A percentile compares a stretch with the other conserved stretches of the same genome.
phyloP scores from a whole-genome alignment of 306 rosid genomes.

The Mucuna pruriens region DNA sequence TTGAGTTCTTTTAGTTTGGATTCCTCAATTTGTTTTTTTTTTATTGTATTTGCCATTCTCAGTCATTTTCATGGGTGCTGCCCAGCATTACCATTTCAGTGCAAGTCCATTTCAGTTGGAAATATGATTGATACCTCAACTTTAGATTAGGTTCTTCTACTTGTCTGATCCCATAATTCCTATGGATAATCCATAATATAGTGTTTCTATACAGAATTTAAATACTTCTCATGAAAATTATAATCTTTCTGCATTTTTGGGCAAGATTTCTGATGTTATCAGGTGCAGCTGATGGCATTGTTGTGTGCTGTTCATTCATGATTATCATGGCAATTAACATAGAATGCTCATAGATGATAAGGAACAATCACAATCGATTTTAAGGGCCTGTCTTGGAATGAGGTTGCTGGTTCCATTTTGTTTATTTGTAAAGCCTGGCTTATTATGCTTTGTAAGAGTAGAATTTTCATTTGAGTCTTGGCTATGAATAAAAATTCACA shows the following conservation, averaged over 20 bases:
- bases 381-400: not conserved
- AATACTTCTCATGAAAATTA: slow-evolving; percentile 28
- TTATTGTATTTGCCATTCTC: slow-evolving; percentile 47
- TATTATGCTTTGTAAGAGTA: not conserved
- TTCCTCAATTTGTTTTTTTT: slow-evolving; percentile 43
- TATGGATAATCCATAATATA: slow-evolving; percentile 45
- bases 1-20: slow-evolving; percentile 92
- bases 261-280: slow-evolving; percentile 22
- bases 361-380: not conserved
- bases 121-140: slow-evolving; percentile 41
- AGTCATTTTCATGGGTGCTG: slow-evolving; percentile 48
- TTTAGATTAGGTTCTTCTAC: slow-evolving; percentile 38
- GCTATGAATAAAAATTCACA: not conserved
- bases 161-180: slow-evolving; percentile 35
- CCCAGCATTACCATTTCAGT: slow-evolving; percentile 35
- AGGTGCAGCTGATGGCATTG: slow-evolving; percentile 30
- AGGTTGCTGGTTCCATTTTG: not conserved
- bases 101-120: slow-evolving; percentile 53
- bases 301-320: slow-evolving; percentile 10
- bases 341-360: not conserved
- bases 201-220: slow-evolving; percentile 39
- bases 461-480: not conserved
- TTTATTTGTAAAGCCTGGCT: not conserved
- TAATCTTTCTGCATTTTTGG: slow-evolving; percentile 14
- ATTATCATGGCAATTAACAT: not conserved